phyloP scores from a whole-genome alignment of 306 rosid genomes.

The Acacia confusa region DNA sequence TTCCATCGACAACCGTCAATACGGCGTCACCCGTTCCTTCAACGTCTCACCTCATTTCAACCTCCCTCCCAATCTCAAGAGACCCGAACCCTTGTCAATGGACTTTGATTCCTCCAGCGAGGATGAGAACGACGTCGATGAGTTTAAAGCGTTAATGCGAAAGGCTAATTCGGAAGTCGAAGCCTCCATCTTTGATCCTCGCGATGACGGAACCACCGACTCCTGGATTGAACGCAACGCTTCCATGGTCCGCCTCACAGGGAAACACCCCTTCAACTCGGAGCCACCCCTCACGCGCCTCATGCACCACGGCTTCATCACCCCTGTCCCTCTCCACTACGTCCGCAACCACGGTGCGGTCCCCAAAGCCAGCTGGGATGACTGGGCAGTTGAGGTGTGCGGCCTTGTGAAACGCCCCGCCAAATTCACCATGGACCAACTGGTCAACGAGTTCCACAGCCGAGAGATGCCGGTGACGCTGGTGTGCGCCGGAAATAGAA shows the following conservation, averaged over 20 bases:
- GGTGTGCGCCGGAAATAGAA: conserved; percentile 72
- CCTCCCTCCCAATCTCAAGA: conserved; percentile 26
- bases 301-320: conserved; percentile 82
- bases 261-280: conserved; percentile 79
- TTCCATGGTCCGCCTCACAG: conserved; percentile 67
- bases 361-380: conserved; percentile 55
- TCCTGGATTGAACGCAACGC: conserved; percentile 69
- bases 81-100: background rate
- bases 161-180: conserved; percentile 50
- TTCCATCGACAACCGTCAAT: conserved; percentile 60
- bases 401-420: conserved; percentile 64
- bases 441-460: conserved; percentile 45
- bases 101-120: conserved; percentile 46
- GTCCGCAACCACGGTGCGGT: conserved; percentile 82
- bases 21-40: conserved; percentile 44
- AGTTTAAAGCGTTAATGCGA: conserved; percentile 27
- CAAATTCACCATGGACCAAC: conserved; percentile 64
- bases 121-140: conserved; percentile 32
- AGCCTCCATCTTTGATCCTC: conserved; percentile 52
- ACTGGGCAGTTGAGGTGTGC: conserved; percentile 65
- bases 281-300: conserved; percentile 68
- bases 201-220: conserved; percentile 74
- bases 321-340: conserved; percentile 79
- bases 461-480: conserved; percentile 64
- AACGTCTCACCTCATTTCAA: conserved; percentile 24